A percentile compares a stretch with the other conserved stretches of the same genome.
Conservation (phyloP, 306 rosid genomes). For the Glycine tomentella region DNA sequence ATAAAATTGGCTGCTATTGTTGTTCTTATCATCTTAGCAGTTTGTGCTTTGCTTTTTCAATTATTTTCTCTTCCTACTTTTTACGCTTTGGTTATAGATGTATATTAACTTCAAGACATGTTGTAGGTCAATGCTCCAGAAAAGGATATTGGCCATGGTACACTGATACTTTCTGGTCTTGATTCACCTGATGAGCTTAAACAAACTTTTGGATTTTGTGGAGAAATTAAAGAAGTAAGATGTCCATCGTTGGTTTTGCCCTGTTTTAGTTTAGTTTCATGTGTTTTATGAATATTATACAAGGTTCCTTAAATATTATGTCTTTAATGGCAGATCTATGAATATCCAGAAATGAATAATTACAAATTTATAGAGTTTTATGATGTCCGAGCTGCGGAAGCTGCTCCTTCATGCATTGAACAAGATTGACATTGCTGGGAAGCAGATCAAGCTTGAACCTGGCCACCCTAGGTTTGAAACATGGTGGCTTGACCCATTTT, state of each 20-base stretch:
- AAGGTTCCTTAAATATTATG: not conserved
- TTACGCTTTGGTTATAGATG: slow-evolving; percentile 40
- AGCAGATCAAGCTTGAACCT: slow-evolving; percentile 74
- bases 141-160: slow-evolving; percentile 70
- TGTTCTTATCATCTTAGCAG: slow-evolving; percentile 11
- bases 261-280: slow-evolving; percentile 33
- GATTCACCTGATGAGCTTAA: slow-evolving; percentile 70
- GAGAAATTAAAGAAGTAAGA: slow-evolving; percentile 74
- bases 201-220: slow-evolving; percentile 66
- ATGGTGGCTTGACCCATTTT: slow-evolving; percentile 41
- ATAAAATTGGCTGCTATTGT: slow-evolving; percentile 38
- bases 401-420: slow-evolving; percentile 68
- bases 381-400: slow-evolving; percentile 78
- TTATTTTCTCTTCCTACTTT: slow-evolving; percentile 32
- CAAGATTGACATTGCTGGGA: slow-evolving; percentile 66
- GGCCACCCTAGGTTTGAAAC: slow-evolving; percentile 57
- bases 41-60: slow-evolving; percentile 20
- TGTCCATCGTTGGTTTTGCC: slow-evolving; percentile 21
- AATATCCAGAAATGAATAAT: slow-evolving; percentile 55
- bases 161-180: slow-evolving; percentile 62
- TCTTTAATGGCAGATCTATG: slow-evolving; percentile 61
- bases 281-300: slow-evolving; percentile 19
- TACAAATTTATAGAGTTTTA: slow-evolving; percentile 67
- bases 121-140: slow-evolving; percentile 74
- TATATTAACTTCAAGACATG: slow-evolving; percentile 43